Evolutionary conservation across 2,329 filamentous ascomycete genomes (phyloP), one percentile per base, ranked within the genome.

Genomic region (Penicillium decumbens): DNA sequence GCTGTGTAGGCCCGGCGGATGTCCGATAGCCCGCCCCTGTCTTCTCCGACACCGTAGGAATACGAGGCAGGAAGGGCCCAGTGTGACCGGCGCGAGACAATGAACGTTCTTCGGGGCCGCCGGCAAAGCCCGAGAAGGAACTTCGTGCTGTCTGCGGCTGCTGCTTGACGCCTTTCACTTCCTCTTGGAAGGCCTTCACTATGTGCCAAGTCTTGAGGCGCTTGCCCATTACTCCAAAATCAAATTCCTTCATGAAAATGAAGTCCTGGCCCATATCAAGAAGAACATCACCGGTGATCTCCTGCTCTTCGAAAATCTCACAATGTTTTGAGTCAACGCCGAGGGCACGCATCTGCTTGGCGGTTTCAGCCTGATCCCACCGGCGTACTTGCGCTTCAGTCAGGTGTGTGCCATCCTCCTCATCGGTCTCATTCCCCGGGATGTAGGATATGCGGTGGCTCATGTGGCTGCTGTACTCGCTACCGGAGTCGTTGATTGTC

Each of bases 131-230:
- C 1, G 75, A 72, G 20, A 61, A 49, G 18, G 67, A 69, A 39
- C 64, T 58, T 51, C 66, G 63, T 6, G 54, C 44, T 27, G 49
- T 47, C 15, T 56, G 54, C 41, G 68, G 53, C 59, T 64, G 65
- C 50, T 65, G 72, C 72, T 82, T 62, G 72, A 81, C 71, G 39
- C 80, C 79, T 55, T 81, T 85, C 37, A 93, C 84, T 68, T 96
- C 89, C 63, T 95, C 88, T 66, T 97, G 92, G 55, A 97, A 79
- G 3, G 83, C 77, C 70, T 95, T 95, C 69, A 97, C 91, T 71
- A 93, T 95, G 71, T 96, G 89, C 92, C 92, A 97, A 2, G 91
- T 95, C 69, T 95, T 95, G 54, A 97, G 73, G 53, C 92, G 81
- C 49, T 89, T 81, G 7, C 92, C 92, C 59, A 97, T 91, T 3